Evolutionary conservation across 768 basidiomycete genomes (phyloP), one percentile per base, ranked within the genome.

Genomic region (Boletus rubropictus): DNA sequence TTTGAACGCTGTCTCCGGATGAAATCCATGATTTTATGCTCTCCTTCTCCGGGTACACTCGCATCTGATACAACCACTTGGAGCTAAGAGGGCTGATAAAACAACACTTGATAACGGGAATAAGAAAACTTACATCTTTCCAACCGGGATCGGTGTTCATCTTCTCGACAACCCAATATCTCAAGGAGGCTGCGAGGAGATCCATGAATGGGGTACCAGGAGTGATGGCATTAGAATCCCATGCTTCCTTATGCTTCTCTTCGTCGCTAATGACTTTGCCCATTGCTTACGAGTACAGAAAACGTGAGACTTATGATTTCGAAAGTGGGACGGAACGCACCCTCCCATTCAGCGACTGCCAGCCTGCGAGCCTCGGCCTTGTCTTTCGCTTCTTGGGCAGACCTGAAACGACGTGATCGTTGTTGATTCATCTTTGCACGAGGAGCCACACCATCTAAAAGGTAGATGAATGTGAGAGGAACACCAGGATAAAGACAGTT

Each of bases 361-460:
- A 94, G 86, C 61, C 80, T 79, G 33, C 83, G 78, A 39, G 90
- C 89, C 47, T 89, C 84, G 48, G 91, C 93, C 68, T 96, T 95
- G 29, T 95, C 90, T 51, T 86, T 83, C 4, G 96, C 93, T 66
- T 99, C 96, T 64, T 95, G 92, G 2, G 91, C 84, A 18, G 93
- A 81, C 50, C 96, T 81, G 71, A 99, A 99, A 46, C 96, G 91
- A 55, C 96, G 79, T 14, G 93, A 92, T 9, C 96, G 90, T 65
- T 99, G 96, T 62, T 99, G 96, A 64, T 99, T 99, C 96, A 99
- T 99, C 72, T 99, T 99, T 33, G 96, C 96, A 59, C 95, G 83
- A 27, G 95, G 95, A 9, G 95, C 95, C 18, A 97, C 95, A 50
- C 95, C 95, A 60, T 98, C 94, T 95, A 46, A 34, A 35, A 41